A percentile compares a stretch with the other conserved stretches of the same genome.
Conservation (phyloP, 2,329 filamentous ascomycete genomes). For the Penicillium crustosum region DNA sequence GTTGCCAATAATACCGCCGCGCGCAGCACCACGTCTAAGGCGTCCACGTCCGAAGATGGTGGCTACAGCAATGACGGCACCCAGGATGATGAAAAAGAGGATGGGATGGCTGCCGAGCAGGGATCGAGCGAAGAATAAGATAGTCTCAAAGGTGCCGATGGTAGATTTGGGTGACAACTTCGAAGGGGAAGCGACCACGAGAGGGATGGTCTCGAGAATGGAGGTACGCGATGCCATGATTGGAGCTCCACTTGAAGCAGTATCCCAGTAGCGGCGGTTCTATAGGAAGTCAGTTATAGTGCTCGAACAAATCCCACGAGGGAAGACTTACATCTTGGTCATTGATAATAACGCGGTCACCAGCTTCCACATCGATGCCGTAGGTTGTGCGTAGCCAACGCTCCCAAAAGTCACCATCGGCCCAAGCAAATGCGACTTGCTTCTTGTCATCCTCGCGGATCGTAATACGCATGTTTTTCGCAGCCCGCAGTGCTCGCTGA, state of each 20-base stretch:
- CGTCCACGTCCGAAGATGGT: constrained; percentile 37
- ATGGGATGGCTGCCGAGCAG: constrained; percentile 47
- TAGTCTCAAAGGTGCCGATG: constrained; percentile 47
- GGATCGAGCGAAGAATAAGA: constrained; percentile 48
- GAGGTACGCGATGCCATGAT: constrained; percentile 88
- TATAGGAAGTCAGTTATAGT: constrained; percentile 42
- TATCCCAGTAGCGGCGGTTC: constrained; percentile 95
- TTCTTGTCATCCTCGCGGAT: constrained; percentile 85
- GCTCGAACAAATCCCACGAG: background rate
- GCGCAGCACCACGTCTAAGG: constrained; percentile 28
- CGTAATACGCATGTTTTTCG: constrained; percentile 87
- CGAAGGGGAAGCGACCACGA: constrained; percentile 50
- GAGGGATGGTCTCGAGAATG: constrained; percentile 75
- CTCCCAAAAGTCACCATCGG: constrained; percentile 96
- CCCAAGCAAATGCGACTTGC: constrained; percentile 93
- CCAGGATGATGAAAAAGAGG: constrained; percentile 42
- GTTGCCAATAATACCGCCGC: constrained; percentile 40
- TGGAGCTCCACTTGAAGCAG: constrained; percentile 80
- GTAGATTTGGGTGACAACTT: constrained; percentile 53
- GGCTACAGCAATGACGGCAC: constrained; percentile 35
- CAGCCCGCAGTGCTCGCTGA: constrained; percentile 77
- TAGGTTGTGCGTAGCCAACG: constrained; percentile 95
- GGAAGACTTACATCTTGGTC: constrained; percentile 80
- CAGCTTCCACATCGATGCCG: constrained; percentile 79
- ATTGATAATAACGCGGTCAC: constrained; percentile 92